Percentiles rank a stretch among this genome's conserved stretches.
phyloP scores from a whole-genome alignment of 179 eudicot genomes.

The Actinidia polygama region DNA sequence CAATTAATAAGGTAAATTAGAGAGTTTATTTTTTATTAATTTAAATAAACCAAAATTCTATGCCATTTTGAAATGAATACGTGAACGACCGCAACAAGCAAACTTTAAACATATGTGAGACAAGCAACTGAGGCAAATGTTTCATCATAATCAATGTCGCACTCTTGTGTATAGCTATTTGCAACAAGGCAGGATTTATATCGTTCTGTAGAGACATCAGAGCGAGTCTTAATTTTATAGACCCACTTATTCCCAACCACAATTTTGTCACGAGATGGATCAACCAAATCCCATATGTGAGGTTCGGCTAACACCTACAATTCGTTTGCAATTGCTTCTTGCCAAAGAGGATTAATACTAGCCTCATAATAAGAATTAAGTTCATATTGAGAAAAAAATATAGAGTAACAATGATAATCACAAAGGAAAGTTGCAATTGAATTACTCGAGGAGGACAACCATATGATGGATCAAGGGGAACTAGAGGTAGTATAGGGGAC shows the following conservation, averaged over 20 bases:
- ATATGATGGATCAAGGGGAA: not conserved
- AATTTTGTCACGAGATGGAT: not conserved
- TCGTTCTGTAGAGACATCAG: not conserved
- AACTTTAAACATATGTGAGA: not conserved
- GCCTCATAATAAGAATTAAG: too few relatives aligned
- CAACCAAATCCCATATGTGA: not conserved
- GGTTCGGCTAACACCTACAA: not conserved
- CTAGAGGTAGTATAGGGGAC: not conserved
- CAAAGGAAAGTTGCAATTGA: not conserved
- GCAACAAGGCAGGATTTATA: not conserved
- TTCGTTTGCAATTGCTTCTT: too few relatives aligned
- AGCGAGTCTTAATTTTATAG: not conserved
- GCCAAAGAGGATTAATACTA: too few relatives aligned
- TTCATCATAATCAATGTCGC: not conserved
- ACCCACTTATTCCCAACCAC: not conserved
- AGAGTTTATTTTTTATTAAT: too few relatives aligned
- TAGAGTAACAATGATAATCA: not conserved
- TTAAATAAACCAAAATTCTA: too few relatives aligned
- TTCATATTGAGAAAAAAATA: too few relatives aligned
- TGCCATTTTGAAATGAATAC: too few relatives aligned
- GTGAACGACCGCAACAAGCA: not conserved
- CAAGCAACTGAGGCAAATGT: not conserved
- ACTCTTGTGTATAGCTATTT: not conserved
- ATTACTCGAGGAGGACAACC: not conserved
- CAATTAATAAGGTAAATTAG: too few relatives aligned